Percentiles rank a stretch among this genome's conserved stretches.
These are phyloP conservation scores for Paraphaeosphaeria sporulosa DNA, from an alignment of 2,329 filamentous ascomycete species.

Conservation along the genomic window DNA sequence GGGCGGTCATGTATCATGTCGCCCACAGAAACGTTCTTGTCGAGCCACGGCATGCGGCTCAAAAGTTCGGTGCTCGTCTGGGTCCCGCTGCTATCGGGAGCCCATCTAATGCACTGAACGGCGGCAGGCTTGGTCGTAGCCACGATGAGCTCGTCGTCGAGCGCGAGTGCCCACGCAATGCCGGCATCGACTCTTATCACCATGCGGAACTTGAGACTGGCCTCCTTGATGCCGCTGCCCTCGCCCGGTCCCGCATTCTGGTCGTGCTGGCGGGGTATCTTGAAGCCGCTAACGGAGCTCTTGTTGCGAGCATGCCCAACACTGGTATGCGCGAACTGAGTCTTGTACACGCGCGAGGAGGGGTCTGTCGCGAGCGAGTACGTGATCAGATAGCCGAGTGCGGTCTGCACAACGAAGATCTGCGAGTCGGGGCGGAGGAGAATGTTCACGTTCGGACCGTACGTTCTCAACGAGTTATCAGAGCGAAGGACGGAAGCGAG, in stretches of 20 bases:
- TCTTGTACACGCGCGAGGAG: slow-evolving; percentile 82
- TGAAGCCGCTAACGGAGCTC: slow-evolving; percentile 51
- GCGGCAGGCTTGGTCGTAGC: slow-evolving; percentile 90
- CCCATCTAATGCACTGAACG: slow-evolving; percentile 97
- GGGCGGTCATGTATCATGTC: slow-evolving; percentile 95
- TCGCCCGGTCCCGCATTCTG: slow-evolving; percentile 75
- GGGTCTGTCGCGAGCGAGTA: slow-evolving; percentile 90
- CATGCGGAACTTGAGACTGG: slow-evolving; percentile 93
- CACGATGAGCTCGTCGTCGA: slow-evolving; percentile 92
- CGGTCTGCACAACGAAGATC: slow-evolving; percentile 89
- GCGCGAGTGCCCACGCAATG: slow-evolving; percentile 83
- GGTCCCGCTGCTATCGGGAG: slow-evolving; percentile 78
- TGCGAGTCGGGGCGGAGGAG: slow-evolving; percentile 89
- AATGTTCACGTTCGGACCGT: slow-evolving; percentile 84
- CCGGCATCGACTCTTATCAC: slow-evolving; percentile 98
- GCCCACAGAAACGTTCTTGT: slow-evolving; percentile 75
- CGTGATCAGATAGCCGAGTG: slow-evolving; percentile 86
- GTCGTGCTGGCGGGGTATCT: slow-evolving; percentile 48
- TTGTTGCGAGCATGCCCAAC: slow-evolving; percentile 58
- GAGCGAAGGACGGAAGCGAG: slow-evolving; percentile 87
- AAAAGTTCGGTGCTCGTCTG: slow-evolving; percentile 93
- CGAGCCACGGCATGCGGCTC: slow-evolving; percentile 84
- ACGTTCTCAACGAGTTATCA: slow-evolving; percentile 76
- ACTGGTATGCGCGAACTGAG: slow-evolving; percentile 70
- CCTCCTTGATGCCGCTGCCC: slow-evolving; percentile 80